Base-by-base conservation (phyloP, 1,284 basidiomycete genomes). In the Leucoagaricus sp. region DNA sequence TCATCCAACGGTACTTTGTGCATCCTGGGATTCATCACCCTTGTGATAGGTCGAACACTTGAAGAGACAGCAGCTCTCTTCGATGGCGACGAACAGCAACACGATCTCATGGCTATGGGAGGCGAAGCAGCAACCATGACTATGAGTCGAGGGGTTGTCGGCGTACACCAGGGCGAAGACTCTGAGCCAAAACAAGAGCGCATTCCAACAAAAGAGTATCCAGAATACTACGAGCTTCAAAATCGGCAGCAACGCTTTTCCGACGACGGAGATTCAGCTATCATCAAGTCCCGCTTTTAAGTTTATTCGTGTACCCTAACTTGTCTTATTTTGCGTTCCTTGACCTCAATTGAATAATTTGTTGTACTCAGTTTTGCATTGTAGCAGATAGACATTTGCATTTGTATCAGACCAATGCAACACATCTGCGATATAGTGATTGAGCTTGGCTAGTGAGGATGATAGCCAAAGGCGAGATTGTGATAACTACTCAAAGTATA, bases 41-140 rank as follows among this genome's bases (percentile, higher is more conserved):
- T 38, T 25, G 40, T 28, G 25, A 29, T 56, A 81, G 83, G 84
- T 17, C 78, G 81, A 26, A 87, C 85, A 1, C 74, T 87, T 23
- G 86, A 88, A 68, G 85, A 88, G 65, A 87, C 85, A 2, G 81
- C 85, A 1, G 79, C 79, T 4, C 68, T 87, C 17, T 87, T 87
- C 60, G 85, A 87, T 61, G 83, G 85, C 21, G 79, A 81, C 31
- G 71, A 79, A 36, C 71, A 72, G 38, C 73, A 75, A 26, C 70
- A 74, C 10, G 76, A 79, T 54, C 69, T 85, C 38, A 67, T 72
- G 13, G 70, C 74, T 41, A 76, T 75, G 67, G 81, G 76, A 47
- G 80, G 79, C 12, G 78, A 82, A 59, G 80, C 79, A 1, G 80
- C 82, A 12, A 79, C 79, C 3, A 77, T 79, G 67, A 74, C 79